Evolutionary conservation across 2,329 filamentous ascomycete genomes (phyloP), one percentile per base, ranked within the genome.

Genomic region (Sclerotinia spermophila): DNA sequence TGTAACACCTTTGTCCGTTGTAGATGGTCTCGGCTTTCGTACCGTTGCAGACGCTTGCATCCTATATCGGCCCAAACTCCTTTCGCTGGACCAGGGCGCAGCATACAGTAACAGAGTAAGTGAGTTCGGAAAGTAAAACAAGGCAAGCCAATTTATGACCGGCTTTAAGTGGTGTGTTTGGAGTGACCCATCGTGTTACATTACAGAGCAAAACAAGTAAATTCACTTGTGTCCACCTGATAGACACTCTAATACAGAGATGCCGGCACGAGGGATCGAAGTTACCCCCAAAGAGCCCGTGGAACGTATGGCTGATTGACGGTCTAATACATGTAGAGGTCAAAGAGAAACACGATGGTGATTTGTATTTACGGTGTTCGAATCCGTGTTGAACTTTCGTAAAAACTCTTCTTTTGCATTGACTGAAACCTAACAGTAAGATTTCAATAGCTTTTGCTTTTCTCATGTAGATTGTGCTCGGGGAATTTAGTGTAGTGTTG

Each of bases 31-130:
- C 69, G 53, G 58, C 55, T 71, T 72, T 70, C 68, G 68, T 66
- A 70, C 72, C 73, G 69, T 69, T 74, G 73, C 73, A 74, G 73
- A 73, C 71, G 69, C 68, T 62, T 71, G 72, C 71, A 72, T 68
- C 35, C 73, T 72, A 69, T 73, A 74, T 71, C 71, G 71, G 75
- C 35, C 40, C 58, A 56, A 58, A 68, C 44, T 62, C 35, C 56
- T 70, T 61, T 40, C 17, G 35, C 24, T 68, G 27, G 42, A 62
- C 35, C 62, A 66, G 62, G 56, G 44, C 66, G 69, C 48, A 45
- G 42, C 21, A 30, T 17, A 48, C n/a, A 35, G 44, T 51, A 51
- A 64, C 61, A 33, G 48, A 51, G 33, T 53, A n/a, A 53, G 48
- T 53, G 27, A 53, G 48, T 53, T 53, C n/a, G 48, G 48, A 27